Evolutionary conservation across 208 protist species (phyloP), one percentile per base, ranked within the genome.

Genomic region (Leptomonas seymouri): DNA sequence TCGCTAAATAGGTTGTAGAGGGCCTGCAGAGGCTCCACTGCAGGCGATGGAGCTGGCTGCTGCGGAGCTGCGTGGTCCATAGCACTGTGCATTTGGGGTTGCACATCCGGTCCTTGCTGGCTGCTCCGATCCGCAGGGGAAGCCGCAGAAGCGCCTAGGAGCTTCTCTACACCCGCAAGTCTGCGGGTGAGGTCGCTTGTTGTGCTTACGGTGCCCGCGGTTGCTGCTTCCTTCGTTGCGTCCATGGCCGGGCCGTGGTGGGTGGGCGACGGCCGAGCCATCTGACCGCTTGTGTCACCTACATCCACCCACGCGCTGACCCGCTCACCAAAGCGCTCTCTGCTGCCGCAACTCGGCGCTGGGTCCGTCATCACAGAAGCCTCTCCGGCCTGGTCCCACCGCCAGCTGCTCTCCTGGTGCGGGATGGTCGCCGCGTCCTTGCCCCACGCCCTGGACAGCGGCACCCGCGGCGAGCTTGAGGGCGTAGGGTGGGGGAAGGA

Each of bases 1-100:
- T 76, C 71, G 14, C 64, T 53, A 76, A 93, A 88, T 20, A 74
- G 63, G 48, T 57, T 61, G 64, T 74, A 80, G 53, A 90, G 78
- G 16, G 50, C 51, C 51, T 70, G 67, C 25, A 93, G 57, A 15
- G 73, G 63, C 16, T 39, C 48, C 25, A 66, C n/a, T 11, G 73
- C 66, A 12, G 59, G 27, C 2, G 27, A n/a, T 0, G 51, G 28
- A 56, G 51, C n/a, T n/a, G n/a, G n/a, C n/a, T n/a, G n/a, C n/a
- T n/a, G n/a, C n/a, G n/a, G n/a, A n/a, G n/a, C n/a, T n/a, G n/a
- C n/a, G n/a, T n/a, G n/a, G n/a, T n/a, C n/a, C n/a, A n/a, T n/a
- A n/a, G n/a, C n/a, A n/a, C n/a, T n/a, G n/a, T n/a, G n/a, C n/a
- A n/a, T n/a, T n/a, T n/a, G n/a, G n/a, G n/a, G n/a, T n/a, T n/a